phyloP scores from a whole-genome alignment of 2,329 filamentous ascomycete genomes.

The Xylariaceae sp. region DNA sequence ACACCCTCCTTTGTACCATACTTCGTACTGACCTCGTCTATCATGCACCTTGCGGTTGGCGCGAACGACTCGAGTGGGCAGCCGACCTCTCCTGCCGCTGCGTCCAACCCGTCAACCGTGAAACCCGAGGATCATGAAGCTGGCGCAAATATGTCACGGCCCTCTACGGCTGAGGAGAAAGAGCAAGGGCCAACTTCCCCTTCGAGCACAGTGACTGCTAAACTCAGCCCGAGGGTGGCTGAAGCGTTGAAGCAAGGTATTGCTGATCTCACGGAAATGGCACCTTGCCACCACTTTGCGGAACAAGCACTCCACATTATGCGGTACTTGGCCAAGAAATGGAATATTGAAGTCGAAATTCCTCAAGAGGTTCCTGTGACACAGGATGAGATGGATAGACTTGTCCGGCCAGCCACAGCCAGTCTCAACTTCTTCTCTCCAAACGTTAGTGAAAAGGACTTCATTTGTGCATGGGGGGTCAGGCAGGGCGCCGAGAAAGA shows the following conservation, averaged over 20 bases:
- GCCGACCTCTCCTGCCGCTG: slow-evolving; percentile 14
- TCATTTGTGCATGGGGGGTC: slow-evolving; percentile 37
- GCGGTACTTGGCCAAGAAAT: slow-evolving; percentile 53
- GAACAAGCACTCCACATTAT: slow-evolving; percentile 58
- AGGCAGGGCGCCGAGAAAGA: slow-evolving; percentile 5
- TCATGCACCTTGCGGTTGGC: slow-evolving; percentile 55
- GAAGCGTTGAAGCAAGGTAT: slow-evolving; percentile 51
- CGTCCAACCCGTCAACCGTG: slow-evolving; percentile 16
- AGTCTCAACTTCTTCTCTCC: slow-evolving; percentile 57
- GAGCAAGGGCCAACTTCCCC: slow-evolving; percentile 10
- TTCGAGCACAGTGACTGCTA: slow-evolving; percentile 15
- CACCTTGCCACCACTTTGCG: slow-evolving; percentile 56
- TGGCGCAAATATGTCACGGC: slow-evolving; percentile 5
- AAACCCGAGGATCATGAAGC: slow-evolving; percentile 13
- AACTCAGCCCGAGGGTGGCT: slow-evolving; percentile 36
- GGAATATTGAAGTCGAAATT: slow-evolving; percentile 52
- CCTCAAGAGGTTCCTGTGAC: slow-evolving; percentile 22
- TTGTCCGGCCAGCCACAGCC: slow-evolving; percentile 43
- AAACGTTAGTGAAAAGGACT: slow-evolving; percentile 43
- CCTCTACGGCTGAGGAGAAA: slow-evolving; percentile 7
- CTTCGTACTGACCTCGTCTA: slow-evolving; percentile 57
- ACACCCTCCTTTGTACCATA: slow-evolving; percentile 60
- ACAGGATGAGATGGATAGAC: slow-evolving; percentile 33
- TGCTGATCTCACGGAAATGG: slow-evolving; percentile 56
- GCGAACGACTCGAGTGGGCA: slow-evolving; percentile 28